Percentiles rank a stretch among this genome's conserved stretches.
These are phyloP conservation scores for Scheffersomyces stipitis DNA, from an alignment of 805 yeast species.

Conservation along the genomic window DNA sequence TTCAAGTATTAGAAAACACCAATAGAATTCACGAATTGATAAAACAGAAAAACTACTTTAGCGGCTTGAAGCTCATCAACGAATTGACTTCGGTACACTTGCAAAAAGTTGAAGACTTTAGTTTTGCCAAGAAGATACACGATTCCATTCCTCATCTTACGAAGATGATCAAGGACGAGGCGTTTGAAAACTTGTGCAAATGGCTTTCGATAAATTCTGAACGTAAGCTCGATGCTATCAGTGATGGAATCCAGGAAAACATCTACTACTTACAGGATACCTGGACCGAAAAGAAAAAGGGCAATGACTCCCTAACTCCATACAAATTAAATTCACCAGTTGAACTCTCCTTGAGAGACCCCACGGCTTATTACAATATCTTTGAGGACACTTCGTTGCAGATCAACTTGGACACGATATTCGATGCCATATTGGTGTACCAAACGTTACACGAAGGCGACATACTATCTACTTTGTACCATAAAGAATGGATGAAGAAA, in stretches of 20 bases:
- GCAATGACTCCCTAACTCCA: conserved; percentile 42
- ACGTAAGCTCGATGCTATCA: conserved; percentile 57
- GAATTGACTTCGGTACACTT: conserved; percentile 68
- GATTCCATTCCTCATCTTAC: conserved; percentile 76
- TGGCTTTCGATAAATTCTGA: conserved; percentile 64
- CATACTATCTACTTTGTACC: conserved; percentile 60
- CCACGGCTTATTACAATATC: conserved; percentile 48
- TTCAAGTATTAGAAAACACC: conserved; percentile 81
- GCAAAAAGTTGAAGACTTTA: conserved; percentile 69
- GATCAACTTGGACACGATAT: conserved; percentile 69
- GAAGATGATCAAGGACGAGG: conserved; percentile 70
- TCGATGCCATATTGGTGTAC: conserved; percentile 81
- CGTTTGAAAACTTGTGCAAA: conserved; percentile 61
- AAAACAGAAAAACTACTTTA: conserved; percentile 71
- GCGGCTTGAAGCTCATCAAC: conserved; percentile 81
- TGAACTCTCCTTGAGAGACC: conserved; percentile 71
- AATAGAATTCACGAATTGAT: conserved; percentile 83
- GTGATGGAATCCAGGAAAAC: conserved; percentile 54
- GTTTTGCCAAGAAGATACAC: conserved; percentile 71
- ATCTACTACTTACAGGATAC: conserved; percentile 55
- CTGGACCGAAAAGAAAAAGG: conserved; percentile 54
- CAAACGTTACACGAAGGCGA: conserved; percentile 66
- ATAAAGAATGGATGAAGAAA: conserved; percentile 69
- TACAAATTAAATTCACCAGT: conserved; percentile 84
- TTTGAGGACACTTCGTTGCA: conserved; percentile 37